Percentiles rank a stretch among this genome's conserved stretches.
phyloP scores from a whole-genome alignment of 768 basidiomycete genomes.

The Dioszegia aurantiaca region DNA sequence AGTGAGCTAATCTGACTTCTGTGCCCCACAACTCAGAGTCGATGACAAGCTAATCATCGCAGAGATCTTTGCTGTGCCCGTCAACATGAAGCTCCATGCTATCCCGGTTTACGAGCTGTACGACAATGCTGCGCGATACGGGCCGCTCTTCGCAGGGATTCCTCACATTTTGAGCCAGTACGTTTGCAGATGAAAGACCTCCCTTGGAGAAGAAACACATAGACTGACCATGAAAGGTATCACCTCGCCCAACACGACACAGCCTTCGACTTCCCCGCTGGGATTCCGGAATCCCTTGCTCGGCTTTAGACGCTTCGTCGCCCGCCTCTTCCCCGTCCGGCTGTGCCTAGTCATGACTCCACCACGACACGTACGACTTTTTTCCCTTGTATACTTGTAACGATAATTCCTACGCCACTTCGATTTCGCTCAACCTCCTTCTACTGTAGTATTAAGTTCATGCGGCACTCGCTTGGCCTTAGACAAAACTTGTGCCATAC shows the following conservation, averaged over 20 bases:
- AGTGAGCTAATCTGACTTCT: slow-evolving; percentile 61
- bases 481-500: no score
- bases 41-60: slow-evolving; percentile 17
- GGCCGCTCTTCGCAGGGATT: slow-evolving; percentile 89
- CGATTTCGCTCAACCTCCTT: no score
- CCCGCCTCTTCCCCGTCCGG: not conserved
- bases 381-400: no score
- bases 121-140: slow-evolving; percentile 89
- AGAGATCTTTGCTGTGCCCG: slow-evolving; percentile 96
- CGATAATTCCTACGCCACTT: no score
- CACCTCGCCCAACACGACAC: not conserved
- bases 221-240: not conserved
- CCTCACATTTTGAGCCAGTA: slow-evolving; percentile 85
- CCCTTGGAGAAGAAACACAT: not conserved
- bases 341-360: no score
- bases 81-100: slow-evolving; percentile 97
- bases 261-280: not conserved
- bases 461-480: no score
- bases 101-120: slow-evolving; percentile 96
- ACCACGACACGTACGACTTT: no score
- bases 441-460: no score
- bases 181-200: slow-evolving; percentile 22
- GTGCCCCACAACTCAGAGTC: not conserved
- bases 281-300: not conserved
- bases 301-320: not conserved